Evolutionary conservation across 768 basidiomycete genomes (phyloP), one percentile per base, ranked within the genome.

Genomic region (Tylopilus vinaceipallidus): DNA sequence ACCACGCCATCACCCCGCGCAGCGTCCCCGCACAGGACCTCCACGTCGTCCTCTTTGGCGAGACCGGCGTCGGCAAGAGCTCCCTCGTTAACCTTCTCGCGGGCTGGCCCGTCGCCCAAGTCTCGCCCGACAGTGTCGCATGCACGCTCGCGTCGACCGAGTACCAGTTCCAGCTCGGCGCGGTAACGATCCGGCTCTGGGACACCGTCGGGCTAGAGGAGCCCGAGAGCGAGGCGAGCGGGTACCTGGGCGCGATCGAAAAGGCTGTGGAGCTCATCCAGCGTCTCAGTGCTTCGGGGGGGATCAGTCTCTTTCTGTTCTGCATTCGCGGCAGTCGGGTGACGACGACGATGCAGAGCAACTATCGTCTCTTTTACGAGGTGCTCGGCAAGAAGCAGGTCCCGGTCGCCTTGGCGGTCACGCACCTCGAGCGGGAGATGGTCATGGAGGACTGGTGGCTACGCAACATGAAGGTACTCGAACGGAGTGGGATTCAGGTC

Each of bases 31-130:
- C 50, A 0, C 56, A 59, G 35, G 60, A 64, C 45, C 33, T 63
- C 13, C 62, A 71, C 38, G 42, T 75, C 40, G 57, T 76, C 17
- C 45, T 77, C 17, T 77, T 76, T 40, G 75, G 75, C 0, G 71
- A 75, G 45, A 64, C 71, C 0, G 75, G 75, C 16, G 50, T 58
- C n/a, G 65, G 65, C 5, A 67, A 67, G 38, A 68, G 66, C 24
- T 70, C 68, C 10, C 54, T 67, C 29, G 55, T 67, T 42, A 77
- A 76, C 39, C 68, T 77, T 59, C 53, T 77, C 37, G 57, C 61
- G 6, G 67, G 62, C 52, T 70, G 49, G 58, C 67, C 46, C 14
- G 45, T 66, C 26, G 63, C 65, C 9, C 34, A 45, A 0, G 42
- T 59, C 16, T 70, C 65, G 3, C 57, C 59, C 22, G 57, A 62